A percentile compares a stretch with the other conserved stretches of the same genome.
Evolutionary conservation across 2,329 filamentous ascomycete genomes (phyloP).

Genomic region (Trichoderma oligosporum): DNA sequence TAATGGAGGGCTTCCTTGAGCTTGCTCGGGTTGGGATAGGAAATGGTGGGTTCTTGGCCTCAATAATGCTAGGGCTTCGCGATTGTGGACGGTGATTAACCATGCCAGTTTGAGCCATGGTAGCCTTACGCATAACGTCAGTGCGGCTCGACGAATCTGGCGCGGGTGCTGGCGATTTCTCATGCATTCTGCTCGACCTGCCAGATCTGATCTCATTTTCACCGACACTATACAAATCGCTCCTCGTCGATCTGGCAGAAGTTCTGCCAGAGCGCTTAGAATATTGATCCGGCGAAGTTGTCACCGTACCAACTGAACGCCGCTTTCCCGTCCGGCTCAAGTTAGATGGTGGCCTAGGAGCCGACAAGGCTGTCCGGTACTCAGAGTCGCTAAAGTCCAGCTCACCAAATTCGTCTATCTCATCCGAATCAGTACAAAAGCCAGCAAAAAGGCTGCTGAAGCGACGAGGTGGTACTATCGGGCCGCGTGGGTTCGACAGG

Average conservation of each 20-base stretch:
- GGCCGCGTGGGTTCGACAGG: constrained; percentile 55
- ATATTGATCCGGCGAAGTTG: constrained; percentile 43
- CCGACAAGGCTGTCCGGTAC: constrained; percentile 62
- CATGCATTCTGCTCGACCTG: constrained; percentile 36
- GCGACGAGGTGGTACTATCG: constrained; percentile 66
- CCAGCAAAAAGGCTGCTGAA: constrained; percentile 84
- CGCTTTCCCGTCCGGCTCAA: constrained; percentile 40
- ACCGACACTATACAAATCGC: constrained; percentile 41
- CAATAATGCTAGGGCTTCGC: constrained; percentile 62
- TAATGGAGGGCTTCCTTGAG: constrained; percentile 69
- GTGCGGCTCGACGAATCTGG: constrained; percentile 42
- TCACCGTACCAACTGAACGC: constrained; percentile 37
- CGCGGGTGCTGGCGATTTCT: constrained; percentile 37
- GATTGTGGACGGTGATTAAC: constrained; percentile 62
- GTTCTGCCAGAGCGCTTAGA: constrained; percentile 28
- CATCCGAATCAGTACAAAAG: constrained; percentile 68
- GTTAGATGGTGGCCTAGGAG: constrained; percentile 51
- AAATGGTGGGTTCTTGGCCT: constrained; percentile 69
- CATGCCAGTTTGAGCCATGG: constrained; percentile 76
- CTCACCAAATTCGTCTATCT: constrained; percentile 60
- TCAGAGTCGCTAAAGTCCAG: constrained; percentile 63
- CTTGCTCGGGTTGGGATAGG: constrained; percentile 87
- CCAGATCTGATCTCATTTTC: constrained; percentile 30
- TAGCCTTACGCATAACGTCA: constrained; percentile 69
- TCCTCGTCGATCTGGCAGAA: constrained; percentile 40